Percentiles rank a stretch among this genome's conserved stretches.
Evolutionary conservation across 306 rosid genomes (phyloP).

Genomic region (Corylus americana): DNA sequence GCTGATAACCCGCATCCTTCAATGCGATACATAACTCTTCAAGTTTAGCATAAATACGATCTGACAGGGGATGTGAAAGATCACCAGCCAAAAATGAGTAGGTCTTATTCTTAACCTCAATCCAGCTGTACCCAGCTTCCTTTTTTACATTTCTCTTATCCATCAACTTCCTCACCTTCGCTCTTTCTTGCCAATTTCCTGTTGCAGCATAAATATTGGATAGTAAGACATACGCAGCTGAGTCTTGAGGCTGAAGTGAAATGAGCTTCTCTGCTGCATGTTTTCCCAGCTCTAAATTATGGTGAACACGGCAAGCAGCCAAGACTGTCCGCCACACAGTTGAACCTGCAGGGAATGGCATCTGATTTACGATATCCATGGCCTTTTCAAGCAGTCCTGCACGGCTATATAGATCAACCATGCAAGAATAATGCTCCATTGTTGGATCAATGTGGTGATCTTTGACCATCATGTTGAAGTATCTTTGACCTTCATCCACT

Average conservation of each 20-base stretch:
- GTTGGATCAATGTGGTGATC: slow-evolving; percentile 58
- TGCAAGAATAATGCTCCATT: slow-evolving; percentile 79
- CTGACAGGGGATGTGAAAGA: slow-evolving; percentile 70
- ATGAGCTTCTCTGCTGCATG: slow-evolving; percentile 82
- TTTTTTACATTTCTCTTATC: slow-evolving; percentile 76
- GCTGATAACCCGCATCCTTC: slow-evolving; percentile 77
- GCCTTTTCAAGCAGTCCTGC: slow-evolving; percentile 73
- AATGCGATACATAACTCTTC: slow-evolving; percentile 57
- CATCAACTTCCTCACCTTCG: slow-evolving; percentile 75
- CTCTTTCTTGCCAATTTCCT: slow-evolving; percentile 90
- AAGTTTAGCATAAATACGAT: slow-evolving; percentile 68
- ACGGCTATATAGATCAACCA: slow-evolving; percentile 90
- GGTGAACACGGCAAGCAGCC: slow-evolving; percentile 80
- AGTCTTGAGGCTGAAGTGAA: slow-evolving; percentile 73
- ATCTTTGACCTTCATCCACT: slow-evolving; percentile 71
- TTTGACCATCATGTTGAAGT: slow-evolving; percentile 60
- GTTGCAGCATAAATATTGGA: slow-evolving; percentile 81
- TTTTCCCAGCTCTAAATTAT: slow-evolving; percentile 70
- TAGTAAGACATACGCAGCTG: slow-evolving; percentile 76
- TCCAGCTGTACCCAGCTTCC: slow-evolving; percentile 96
- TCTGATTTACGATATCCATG: slow-evolving; percentile 58
- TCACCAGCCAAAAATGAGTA: slow-evolving; percentile 90
- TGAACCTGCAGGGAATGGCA: slow-evolving; percentile 70
- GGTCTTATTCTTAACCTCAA: slow-evolving; percentile 84
- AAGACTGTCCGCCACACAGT: slow-evolving; percentile 82